A percentile compares a stretch with the other conserved stretches of the same genome.
Evolutionary conservation across 345 rosid species (phyloP).

Genomic region (Hypericum androsaemum): DNA sequence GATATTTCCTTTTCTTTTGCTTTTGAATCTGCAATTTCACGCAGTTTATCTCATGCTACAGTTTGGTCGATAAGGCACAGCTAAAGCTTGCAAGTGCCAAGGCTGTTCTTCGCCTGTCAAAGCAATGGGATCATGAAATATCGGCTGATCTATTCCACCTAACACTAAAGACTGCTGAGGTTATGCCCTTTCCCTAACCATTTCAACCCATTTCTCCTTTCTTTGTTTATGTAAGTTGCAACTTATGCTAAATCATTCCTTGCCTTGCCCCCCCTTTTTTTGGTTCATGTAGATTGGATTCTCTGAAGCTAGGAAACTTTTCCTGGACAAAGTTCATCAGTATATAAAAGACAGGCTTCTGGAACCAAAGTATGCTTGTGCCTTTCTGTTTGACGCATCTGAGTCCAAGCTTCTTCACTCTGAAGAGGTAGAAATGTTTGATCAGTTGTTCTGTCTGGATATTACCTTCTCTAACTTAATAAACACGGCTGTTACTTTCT

Average conservation of each 20-base stretch:
- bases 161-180: slow-evolving; percentile 69
- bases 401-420: slow-evolving; percentile 38
- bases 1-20: slow-evolving; percentile 8
- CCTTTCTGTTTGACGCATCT: slow-evolving; percentile 47
- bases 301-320: slow-evolving; percentile 61
- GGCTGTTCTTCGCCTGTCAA: slow-evolving; percentile 82
- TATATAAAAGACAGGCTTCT: slow-evolving; percentile 74
- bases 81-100: slow-evolving; percentile 90
- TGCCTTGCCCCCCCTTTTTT: slow-evolving; percentile 7
- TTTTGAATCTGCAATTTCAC: slow-evolving; percentile 9
- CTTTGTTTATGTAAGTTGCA: no score
- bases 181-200: slow-evolving; percentile 16
- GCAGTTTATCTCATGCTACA: slow-evolving; percentile 30
- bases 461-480: no score
- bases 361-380: slow-evolving; percentile 84
- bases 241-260: background rate
- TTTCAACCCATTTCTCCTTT: no score
- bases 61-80: slow-evolving; percentile 80
- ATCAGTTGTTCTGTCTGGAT: background rate
- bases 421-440: slow-evolving; percentile 54
- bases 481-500: no score
- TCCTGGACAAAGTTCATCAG: slow-evolving; percentile 81
- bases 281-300: slow-evolving; percentile 51
- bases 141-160: slow-evolving; percentile 69
- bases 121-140: slow-evolving; percentile 84